These are phyloP conservation scores for Begonia loranthoides DNA, from an alignment of 306 rosid genomes.

Conservation along the genomic window DNA sequence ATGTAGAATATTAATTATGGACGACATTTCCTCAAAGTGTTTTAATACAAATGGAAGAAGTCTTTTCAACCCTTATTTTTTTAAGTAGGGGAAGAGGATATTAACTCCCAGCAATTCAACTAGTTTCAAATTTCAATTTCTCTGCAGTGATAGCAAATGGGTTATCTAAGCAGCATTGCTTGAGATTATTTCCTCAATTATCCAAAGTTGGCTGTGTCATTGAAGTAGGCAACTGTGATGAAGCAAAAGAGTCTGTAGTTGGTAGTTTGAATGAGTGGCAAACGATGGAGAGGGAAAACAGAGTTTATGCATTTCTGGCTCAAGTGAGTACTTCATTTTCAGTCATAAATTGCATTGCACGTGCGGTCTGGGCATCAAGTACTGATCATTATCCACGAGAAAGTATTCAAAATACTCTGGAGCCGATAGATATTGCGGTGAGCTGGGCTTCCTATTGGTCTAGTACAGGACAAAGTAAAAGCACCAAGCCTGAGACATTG, in stretches of 20 bases:
- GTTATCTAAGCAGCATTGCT: constrained; percentile 62
- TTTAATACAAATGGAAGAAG: not conserved
- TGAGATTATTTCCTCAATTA: constrained; percentile 75
- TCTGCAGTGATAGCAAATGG: constrained; percentile 61
- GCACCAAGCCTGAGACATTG: constrained; percentile 67
- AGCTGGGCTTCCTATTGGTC: constrained; percentile 63
- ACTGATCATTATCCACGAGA: constrained; percentile 76
- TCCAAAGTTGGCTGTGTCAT: constrained; percentile 33
- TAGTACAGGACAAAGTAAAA: constrained; percentile 65
- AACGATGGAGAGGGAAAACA: constrained; percentile 45
- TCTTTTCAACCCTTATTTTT: not conserved
- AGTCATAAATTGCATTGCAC: constrained; percentile 31
- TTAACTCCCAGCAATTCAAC: too few relatives aligned
- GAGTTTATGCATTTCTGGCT: constrained; percentile 43
- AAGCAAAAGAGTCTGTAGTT: constrained; percentile 20
- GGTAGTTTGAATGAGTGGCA: constrained; percentile 43
- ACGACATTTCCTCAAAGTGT: not conserved
- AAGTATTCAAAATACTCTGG: constrained; percentile 64
- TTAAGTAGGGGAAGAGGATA: too few relatives aligned
- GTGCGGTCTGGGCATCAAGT: constrained; percentile 71
- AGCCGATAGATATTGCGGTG: constrained; percentile 13
- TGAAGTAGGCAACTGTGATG: constrained; percentile 32
- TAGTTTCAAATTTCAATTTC: constrained; percentile 7
- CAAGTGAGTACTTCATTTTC: constrained; percentile 18
- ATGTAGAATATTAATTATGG: not conserved